Conservation (phyloP, 305 asterid genomes). For the Galium porrigens region DNA sequence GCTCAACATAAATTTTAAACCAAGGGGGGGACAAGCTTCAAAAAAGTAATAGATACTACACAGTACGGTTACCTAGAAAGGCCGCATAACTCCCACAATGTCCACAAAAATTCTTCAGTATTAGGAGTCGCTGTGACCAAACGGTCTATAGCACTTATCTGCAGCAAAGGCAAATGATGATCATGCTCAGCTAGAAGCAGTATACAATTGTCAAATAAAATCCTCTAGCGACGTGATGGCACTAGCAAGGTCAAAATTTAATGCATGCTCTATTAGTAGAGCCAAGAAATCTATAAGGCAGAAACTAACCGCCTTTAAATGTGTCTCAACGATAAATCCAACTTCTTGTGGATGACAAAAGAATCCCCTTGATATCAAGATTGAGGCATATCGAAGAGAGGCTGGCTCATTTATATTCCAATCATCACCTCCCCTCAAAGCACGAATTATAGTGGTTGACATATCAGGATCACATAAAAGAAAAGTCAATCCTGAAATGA, state of each 20-base stretch:
- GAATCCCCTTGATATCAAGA: conserved; percentile 65
- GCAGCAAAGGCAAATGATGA: conserved; percentile 21
- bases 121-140: conserved; percentile 46
- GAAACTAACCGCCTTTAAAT: conserved; percentile 60
- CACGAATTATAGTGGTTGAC: conserved; percentile 43
- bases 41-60: conserved; percentile 16
- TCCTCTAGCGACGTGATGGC: not conserved
- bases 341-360: conserved; percentile 57
- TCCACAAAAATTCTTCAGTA: conserved; percentile 85
- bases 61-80: conserved; percentile 52
- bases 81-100: conserved; percentile 86
- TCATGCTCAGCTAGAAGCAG: conserved; percentile 16
- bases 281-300: conserved; percentile 6
- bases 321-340: conserved; percentile 63
- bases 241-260: not conserved
- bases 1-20: conserved; percentile 15
- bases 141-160: conserved; percentile 62
- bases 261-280: not conserved
- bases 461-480: conserved; percentile 69
- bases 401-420: conserved; percentile 42
- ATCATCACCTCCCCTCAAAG: conserved; percentile 50
- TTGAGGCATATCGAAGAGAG: conserved; percentile 71
- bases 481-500: conserved; percentile 55
- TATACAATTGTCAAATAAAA: not conserved
- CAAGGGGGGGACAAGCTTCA: conserved; percentile 6